Evolutionary conservation across 2,329 filamentous ascomycete species (phyloP), one percentile per base, ranked within the genome.

Genomic region (Aspergillus neoniger): DNA sequence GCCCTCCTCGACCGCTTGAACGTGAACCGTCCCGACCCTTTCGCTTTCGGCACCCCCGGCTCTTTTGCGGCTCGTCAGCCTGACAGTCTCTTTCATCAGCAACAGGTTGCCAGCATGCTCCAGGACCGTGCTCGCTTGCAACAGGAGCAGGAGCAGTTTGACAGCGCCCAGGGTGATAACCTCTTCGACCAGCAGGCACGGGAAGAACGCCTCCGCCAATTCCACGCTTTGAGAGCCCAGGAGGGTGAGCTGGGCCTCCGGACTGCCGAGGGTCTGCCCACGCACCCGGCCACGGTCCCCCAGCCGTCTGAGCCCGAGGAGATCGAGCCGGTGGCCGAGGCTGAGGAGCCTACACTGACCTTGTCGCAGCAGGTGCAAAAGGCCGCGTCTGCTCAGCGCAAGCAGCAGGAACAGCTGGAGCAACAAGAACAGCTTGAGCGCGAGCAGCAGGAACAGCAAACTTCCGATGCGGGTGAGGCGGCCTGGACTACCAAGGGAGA

Each of bases 281-380:
- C 74, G 41, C 75, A 78, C 61, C 76, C 77, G 8, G 70, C 76
- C 25, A 65, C 74, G 55, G 68, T 65, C 3, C 63, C 66, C 12
- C 69, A 71, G 48, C 69, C 63, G 28, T 53, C 61, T 19, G 64
- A 68, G 39, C 30, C 43, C 14, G 68, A 75, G 49, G 65, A 69
- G 19, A 57, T 80, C 59, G 65, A 25, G 30, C 39, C 50, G 4
- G 32, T 49, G 5, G 65, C 68, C 14, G 65, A 65, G n/a, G 56
- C 67, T 52, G 74, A 77, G 38, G 78, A 80, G 53, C 82, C 86
- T 62, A 75, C 81, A 19, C 82, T 93, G 14, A 92, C 91, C 50
- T 79, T 96, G 57, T 92, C 91, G 4, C 88, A 96, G 74, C 91
- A 94, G 75, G 91, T 95, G 0, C 90, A 93, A 76, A 90, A 92